These are phyloP conservation scores for Entrophospora sp. DNA, from an alignment of 192 early-diverging fungal species.

Conservation along the genomic window DNA sequence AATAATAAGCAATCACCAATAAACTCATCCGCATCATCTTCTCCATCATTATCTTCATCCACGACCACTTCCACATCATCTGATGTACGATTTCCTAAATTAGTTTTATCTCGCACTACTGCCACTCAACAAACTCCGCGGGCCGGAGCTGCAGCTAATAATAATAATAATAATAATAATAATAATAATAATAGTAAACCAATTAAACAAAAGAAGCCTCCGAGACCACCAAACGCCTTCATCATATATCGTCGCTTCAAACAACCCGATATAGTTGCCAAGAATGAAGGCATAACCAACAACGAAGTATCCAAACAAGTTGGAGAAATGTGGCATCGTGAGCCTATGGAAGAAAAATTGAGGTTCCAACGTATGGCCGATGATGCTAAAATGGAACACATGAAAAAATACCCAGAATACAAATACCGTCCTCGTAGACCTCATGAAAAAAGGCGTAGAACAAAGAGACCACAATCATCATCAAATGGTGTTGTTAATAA, in stretches of 20 bases:
- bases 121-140: slow-evolving; percentile 6
- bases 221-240: slow-evolving; percentile 33
- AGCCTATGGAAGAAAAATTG: slow-evolving; percentile 16
- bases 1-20: too few species aligned
- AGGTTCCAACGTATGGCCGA: slow-evolving; percentile 21
- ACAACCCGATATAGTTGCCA: slow-evolving; percentile 16
- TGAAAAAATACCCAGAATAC: slow-evolving; percentile 25
- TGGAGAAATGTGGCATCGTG: slow-evolving; percentile 26
- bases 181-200: too few species aligned
- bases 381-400: slow-evolving; percentile 22
- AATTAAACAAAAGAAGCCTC: slow-evolving; percentile 23
- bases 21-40: too few species aligned
- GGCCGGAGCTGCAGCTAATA: slow-evolving; percentile 3
- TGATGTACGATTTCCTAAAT: slow-evolving; percentile 14
- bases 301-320: slow-evolving; percentile 27
- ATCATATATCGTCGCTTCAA: slow-evolving; percentile 26
- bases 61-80: neutral
- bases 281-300: slow-evolving; percentile 22
- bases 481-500: too few species aligned
- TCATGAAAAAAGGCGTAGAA: slow-evolving; percentile 20
- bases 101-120: slow-evolving; percentile 4
- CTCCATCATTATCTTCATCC: too few species aligned
- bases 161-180: too few species aligned
- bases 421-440: slow-evolving; percentile 21
- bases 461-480: neutral